A percentile compares a stretch with the other conserved stretches of the same genome.
Evolutionary conservation across 768 basidiomycete genomes (phyloP).

Genomic region (Sarcodon aspratus): DNA sequence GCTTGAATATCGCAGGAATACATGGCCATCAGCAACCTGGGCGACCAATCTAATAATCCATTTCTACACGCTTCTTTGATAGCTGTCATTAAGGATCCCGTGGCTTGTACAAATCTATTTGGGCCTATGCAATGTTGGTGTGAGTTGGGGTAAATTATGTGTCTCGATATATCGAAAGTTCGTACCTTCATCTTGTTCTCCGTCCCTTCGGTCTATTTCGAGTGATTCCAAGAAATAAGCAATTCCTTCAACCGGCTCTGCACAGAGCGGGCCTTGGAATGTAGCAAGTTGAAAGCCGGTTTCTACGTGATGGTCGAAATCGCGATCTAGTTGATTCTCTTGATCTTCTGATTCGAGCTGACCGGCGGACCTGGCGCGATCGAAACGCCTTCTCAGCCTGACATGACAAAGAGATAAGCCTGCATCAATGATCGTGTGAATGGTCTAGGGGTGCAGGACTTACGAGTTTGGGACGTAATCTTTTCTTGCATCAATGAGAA

Average conservation of each 20-base stretch:
- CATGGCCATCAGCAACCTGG: slow-evolving; percentile 94
- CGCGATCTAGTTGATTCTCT: slow-evolving; percentile 17
- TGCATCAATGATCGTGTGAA: slow-evolving; percentile 1
- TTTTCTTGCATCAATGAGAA: slow-evolving; percentile 68
- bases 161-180: too few relatives aligned
- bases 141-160: too few relatives aligned
- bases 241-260: slow-evolving; percentile 89
- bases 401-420: slow-evolving; percentile 4
- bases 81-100: slow-evolving; percentile 83
- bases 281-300: slow-evolving; percentile 93
- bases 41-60: slow-evolving; percentile 94
- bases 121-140: background rate
- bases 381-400: slow-evolving; percentile 44
- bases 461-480: slow-evolving; percentile 40
- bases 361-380: slow-evolving; percentile 19
- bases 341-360: slow-evolving; percentile 3
- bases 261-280: slow-evolving; percentile 90
- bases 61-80: slow-evolving; percentile 85
- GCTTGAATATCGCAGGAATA: slow-evolving; percentile 98
- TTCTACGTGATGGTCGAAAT: slow-evolving; percentile 80
- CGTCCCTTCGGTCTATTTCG: slow-evolving; percentile 42
- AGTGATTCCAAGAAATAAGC: slow-evolving; percentile 82
- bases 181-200: slow-evolving; percentile 57
- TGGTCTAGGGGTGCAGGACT: slow-evolving; percentile 16
- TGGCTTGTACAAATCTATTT: slow-evolving; percentile 72